phyloP scores from a whole-genome alignment of 2,329 filamentous ascomycete species.

The Fusarium musae region DNA sequence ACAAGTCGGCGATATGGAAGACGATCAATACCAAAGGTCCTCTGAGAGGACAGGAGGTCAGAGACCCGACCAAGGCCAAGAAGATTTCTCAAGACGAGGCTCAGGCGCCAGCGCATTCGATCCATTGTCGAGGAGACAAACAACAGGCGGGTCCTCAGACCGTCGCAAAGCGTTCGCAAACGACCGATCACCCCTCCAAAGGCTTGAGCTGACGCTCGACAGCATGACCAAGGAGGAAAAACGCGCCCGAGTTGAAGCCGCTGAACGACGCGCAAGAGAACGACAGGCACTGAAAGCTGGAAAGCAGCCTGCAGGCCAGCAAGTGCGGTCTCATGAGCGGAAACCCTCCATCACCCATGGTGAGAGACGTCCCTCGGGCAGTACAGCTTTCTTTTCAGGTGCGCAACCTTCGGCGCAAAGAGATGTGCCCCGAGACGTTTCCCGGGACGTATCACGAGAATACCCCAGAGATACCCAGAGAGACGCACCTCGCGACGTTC shows the following conservation, averaged over 20 bases:
- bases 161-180: slow-evolving; percentile 74
- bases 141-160: slow-evolving; percentile 54
- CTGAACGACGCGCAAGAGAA: slow-evolving; percentile 78
- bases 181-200: slow-evolving; percentile 91
- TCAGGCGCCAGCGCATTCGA: slow-evolving; percentile 37
- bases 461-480: slow-evolving; percentile 21
- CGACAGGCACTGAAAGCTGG: slow-evolving; percentile 57
- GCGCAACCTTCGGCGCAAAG: slow-evolving; percentile 26
- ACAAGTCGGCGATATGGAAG: slow-evolving; percentile 43
- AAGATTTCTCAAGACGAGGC: slow-evolving; percentile 40
- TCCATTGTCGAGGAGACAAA: slow-evolving; percentile 51
- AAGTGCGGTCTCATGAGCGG: slow-evolving; percentile 39
- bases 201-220: slow-evolving; percentile 88
- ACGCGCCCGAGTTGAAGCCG: slow-evolving; percentile 83
- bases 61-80: slow-evolving; percentile 30
- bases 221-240: slow-evolving; percentile 98
- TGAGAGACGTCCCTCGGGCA: slow-evolving; percentile 30
- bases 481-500: slow-evolving; percentile 11
- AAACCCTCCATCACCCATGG: slow-evolving; percentile 31
- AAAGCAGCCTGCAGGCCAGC: slow-evolving; percentile 36
- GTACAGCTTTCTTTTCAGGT: slow-evolving; percentile 21
- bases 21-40: slow-evolving; percentile 42
- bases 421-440: slow-evolving; percentile 16
- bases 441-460: slow-evolving; percentile 5
- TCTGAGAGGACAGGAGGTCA: slow-evolving; percentile 34